Evolutionary conservation across 1,284 basidiomycete genomes (phyloP), one percentile per base, ranked within the genome.

Genomic region (Agaricales sp.): DNA sequence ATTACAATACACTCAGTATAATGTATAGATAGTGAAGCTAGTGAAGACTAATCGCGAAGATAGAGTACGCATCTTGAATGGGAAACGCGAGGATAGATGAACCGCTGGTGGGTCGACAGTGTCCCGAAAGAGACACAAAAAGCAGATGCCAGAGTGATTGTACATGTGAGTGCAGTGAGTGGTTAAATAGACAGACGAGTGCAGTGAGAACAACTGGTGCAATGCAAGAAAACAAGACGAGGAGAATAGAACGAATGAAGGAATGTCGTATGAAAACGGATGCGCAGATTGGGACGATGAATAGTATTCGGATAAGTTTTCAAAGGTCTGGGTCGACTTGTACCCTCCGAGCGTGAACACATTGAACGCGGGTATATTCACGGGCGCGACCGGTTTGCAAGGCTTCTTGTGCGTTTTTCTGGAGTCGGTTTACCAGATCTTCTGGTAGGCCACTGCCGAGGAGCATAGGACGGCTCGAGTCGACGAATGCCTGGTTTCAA

Each of bases 401-500:
- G 57, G 87, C 85, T 18, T 58, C 48, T 18, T 61, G 62, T 8
- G 77, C 73, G 21, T 74, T 71, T 2, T 50, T 52, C 58, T 83
- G 69, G 13, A 87, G 61, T 25, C 72, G 65, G 50, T 79, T 65
- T 18, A 85, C 68, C 16, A 78, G 56, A 6, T 64, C 59, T 57
- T 73, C 70, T 2, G 75, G 61, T 23, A 86, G 58, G 3, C 81
- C 85, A 54, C 68, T 74, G 13, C 76, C 73, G 4, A 87, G 70
- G 1, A 88, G 69, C 38, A 87, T 64, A 23, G 83, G 80, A n/a
- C 80, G 69, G 14, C 75, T 77, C 1, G 80, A 78, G 50, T 68
- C 69, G 43, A 87, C 55, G 57, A 87, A 86, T 11, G 73, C 68
- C 84, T 87, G 53, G 47, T 47, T 4, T 22, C 16, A 13, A 19